Conservation (phyloP, 2,329 filamentous ascomycete genomes). For the Calonectria hongkongensis region DNA sequence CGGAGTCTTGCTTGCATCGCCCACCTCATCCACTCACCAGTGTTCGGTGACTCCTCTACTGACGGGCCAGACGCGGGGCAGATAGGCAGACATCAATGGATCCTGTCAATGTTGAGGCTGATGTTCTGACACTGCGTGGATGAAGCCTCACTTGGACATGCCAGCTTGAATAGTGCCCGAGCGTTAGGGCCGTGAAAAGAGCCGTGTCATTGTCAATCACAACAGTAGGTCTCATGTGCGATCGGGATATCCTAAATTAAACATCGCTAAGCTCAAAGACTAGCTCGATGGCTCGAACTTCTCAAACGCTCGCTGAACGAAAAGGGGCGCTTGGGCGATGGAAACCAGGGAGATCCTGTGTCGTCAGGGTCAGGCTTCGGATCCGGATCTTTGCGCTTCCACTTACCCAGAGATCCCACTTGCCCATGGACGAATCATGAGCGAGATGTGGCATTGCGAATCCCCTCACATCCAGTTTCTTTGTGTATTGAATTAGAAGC, state of each 20-base stretch:
- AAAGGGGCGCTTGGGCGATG: conserved; percentile 30
- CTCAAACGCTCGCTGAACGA: conserved; percentile 38
- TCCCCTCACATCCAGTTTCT: conserved; percentile 28
- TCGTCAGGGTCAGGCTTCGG: conserved; percentile 10
- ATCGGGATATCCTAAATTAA: conserved; percentile 21
- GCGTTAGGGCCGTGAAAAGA: conserved; percentile 33
- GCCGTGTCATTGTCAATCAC: conserved; percentile 26
- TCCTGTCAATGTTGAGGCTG: conserved; percentile 33
- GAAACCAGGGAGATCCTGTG: conserved; percentile 1
- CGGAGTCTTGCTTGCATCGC: conserved; percentile 38
- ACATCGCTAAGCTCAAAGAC: conserved; percentile 14
- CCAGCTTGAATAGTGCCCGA: conserved; percentile 33
- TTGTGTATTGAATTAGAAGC: conserved; percentile 16
- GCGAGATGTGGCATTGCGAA: conserved; percentile 9
- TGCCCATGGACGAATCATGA: not conserved
- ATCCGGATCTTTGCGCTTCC: conserved; percentile 9
- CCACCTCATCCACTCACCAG: conserved; percentile 41
- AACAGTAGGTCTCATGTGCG: conserved; percentile 18
- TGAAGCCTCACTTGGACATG: conserved; percentile 32
- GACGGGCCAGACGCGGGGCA: conserved; percentile 38
- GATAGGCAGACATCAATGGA: conserved; percentile 28
- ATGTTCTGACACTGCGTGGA: conserved; percentile 29
- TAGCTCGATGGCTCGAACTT: conserved; percentile 10
- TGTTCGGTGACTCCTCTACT: conserved; percentile 39
- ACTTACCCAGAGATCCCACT: conserved; percentile 21